Conservation (phyloP, 1,284 basidiomycete species). For the Earliella scabrosa region DNA sequence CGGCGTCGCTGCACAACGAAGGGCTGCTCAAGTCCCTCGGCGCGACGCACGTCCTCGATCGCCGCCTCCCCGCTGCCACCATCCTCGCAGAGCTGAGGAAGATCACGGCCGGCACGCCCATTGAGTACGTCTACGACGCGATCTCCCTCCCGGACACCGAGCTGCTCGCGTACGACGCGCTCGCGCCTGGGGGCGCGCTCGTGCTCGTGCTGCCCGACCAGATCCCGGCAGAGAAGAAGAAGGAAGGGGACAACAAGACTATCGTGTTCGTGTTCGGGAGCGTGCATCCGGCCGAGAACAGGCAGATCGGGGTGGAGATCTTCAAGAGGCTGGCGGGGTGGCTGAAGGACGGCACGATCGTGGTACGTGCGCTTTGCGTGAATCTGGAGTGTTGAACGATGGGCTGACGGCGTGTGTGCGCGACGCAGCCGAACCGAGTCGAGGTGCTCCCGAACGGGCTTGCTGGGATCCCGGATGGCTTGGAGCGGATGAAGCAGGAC, state of each 20-base stretch:
- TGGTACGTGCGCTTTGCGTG: not conserved
- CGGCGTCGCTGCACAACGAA: constrained; percentile 49
- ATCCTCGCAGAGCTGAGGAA: constrained; percentile 37
- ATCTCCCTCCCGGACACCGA: constrained; percentile 26
- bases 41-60: constrained; percentile 51
- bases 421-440: constrained; percentile 1
- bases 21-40: constrained; percentile 52
- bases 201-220: constrained; percentile 18
- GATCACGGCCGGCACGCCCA: constrained; percentile 19
- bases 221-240: constrained; percentile 21
- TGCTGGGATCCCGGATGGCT: constrained; percentile 44
- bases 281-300: constrained; percentile 2
- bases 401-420: too few relatives aligned
- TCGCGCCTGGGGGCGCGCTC: constrained; percentile 32
- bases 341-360: constrained; percentile 3
- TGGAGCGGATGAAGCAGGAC: constrained; percentile 43
- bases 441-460: constrained; percentile 53
- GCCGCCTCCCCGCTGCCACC: constrained; percentile 40
- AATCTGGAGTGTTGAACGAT: constrained; percentile 1
- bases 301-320: constrained; percentile 9
- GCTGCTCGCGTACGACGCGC: constrained; percentile 31
- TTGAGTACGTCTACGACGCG: constrained; percentile 47
- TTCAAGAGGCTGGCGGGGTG: constrained; percentile 15
- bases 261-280: constrained; percentile 6
- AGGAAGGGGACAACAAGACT: constrained; percentile 19